Evolutionary conservation across 306 rosid species (phyloP).

Genomic region (Alnus rubra): DNA sequence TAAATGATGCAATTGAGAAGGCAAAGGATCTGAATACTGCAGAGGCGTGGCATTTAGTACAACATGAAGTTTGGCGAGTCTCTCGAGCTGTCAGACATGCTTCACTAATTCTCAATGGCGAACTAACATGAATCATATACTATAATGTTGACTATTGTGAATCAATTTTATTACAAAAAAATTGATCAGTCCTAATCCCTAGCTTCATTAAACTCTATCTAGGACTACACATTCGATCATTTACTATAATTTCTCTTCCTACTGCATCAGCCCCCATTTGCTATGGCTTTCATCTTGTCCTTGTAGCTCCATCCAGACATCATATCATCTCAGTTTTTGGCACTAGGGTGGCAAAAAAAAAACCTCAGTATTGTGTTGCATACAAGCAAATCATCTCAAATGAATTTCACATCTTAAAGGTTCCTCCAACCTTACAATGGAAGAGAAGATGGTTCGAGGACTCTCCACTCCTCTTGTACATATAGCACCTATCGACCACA

Average conservation of each 20-base stretch:
- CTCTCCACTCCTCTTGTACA: too few species aligned
- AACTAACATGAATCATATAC: constrained; percentile 38
- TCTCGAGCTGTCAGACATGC: constrained; percentile 62
- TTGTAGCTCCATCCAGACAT: not conserved
- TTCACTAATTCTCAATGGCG: constrained; percentile 53
- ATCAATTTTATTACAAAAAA: not conserved
- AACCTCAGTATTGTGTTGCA: not conserved
- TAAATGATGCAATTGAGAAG: constrained; percentile 45
- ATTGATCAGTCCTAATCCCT: not conserved
- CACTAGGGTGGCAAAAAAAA: not conserved
- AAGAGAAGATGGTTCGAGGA: too few species aligned
- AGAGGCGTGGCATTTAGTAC: constrained; percentile 62
- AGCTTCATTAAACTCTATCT: not conserved
- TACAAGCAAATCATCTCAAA: not conserved
- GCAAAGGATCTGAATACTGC: constrained; percentile 39
- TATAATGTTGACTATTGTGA: too few species aligned
- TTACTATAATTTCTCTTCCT: not conserved
- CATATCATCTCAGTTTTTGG: not conserved
- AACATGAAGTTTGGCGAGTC: constrained; percentile 72
- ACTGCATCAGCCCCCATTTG: not conserved
- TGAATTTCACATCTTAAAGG: not conserved
- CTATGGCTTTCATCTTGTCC: not conserved
- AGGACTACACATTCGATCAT: not conserved
- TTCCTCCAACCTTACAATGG: too few species aligned
- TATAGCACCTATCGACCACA: too few species aligned